These are phyloP conservation scores for Dactylonectria estremocensis DNA, from an alignment of 2,329 filamentous ascomycete species.

Conservation along the genomic window DNA sequence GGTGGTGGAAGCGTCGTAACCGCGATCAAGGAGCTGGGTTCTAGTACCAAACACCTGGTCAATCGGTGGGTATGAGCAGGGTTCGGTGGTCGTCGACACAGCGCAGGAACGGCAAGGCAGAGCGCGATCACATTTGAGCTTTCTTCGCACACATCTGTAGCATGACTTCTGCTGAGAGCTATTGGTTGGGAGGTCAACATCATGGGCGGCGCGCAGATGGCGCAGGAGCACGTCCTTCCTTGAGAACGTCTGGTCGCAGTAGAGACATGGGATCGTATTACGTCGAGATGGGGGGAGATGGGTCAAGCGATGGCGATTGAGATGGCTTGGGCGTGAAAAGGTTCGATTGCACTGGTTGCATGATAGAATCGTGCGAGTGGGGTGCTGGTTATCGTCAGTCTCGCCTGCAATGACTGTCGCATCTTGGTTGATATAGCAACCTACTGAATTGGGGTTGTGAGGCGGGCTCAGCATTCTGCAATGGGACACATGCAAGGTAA, in stretches of 20 bases:
- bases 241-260: constrained; percentile 44
- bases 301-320: constrained; percentile 48
- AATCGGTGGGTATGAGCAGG: constrained; percentile 32
- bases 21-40: not conserved
- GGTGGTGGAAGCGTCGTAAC: not conserved
- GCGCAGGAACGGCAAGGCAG: constrained; percentile 45
- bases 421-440: not conserved
- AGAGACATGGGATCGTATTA: constrained; percentile 37
- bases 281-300: constrained; percentile 45
- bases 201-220: constrained; percentile 46
- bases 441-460: not conserved
- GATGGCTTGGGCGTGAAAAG: constrained; percentile 47
- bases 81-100: constrained; percentile 14
- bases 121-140: constrained; percentile 45
- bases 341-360: constrained; percentile 44
- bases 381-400: constrained; percentile 1
- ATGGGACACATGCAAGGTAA: not conserved
- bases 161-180: constrained; percentile 46
- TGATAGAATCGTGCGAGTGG: constrained; percentile 12
- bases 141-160: constrained; percentile 47
- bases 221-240: constrained; percentile 49
- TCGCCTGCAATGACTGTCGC: not conserved
- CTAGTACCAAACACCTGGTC: constrained; percentile 4
- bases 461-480: constrained; percentile 1
- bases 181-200: constrained; percentile 34